These are phyloP conservation scores for Phanerochaete carnosa DNA, from an alignment of 768 basidiomycete genomes.

Conservation along the genomic window DNA sequence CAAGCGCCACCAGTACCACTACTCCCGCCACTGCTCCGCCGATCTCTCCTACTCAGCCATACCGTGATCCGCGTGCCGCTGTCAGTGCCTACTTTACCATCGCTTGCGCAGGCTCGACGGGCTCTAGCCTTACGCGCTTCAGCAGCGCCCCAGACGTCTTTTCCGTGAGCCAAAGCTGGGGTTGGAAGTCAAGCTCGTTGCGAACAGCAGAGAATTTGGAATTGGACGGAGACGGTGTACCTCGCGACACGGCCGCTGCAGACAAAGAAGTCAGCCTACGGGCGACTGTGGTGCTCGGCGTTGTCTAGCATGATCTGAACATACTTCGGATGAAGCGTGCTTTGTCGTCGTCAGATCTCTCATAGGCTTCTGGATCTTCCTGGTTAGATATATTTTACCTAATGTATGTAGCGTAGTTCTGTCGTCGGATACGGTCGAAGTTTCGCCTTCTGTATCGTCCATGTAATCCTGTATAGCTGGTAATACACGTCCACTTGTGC, in stretches of 20 bases:
- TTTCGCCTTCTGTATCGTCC: too few species aligned
- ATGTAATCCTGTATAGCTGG: too few species aligned
- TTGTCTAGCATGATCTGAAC: constrained; percentile 44
- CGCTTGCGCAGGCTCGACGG: constrained; percentile 76
- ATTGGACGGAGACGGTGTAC: constrained; percentile 17
- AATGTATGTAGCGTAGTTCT: not conserved
- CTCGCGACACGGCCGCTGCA: constrained; percentile 16
- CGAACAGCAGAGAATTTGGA: constrained; percentile 44
- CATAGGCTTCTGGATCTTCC: not conserved
- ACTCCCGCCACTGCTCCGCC: constrained; percentile 45
- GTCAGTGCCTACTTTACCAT: constrained; percentile 83
- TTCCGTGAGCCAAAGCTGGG: constrained; percentile 86
- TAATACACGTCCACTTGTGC: too few species aligned
- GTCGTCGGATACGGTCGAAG: too few species aligned
- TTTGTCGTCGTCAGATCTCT: not conserved
- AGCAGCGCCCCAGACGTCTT: constrained; percentile 85
- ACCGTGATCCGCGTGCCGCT: constrained; percentile 68
- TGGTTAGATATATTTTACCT: not conserved
- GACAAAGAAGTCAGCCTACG: constrained; percentile 59
- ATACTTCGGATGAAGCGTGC: too few species aligned
- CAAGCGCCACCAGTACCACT: constrained; percentile 5
- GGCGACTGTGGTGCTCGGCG: constrained; percentile 75
- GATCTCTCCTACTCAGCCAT: constrained; percentile 59
- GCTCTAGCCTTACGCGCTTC: constrained; percentile 80
- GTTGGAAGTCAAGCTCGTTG: constrained; percentile 75